Evolutionary conservation across 176 grass and related monocot genomes (phyloP), one percentile per base, ranked within the genome.

Genomic region (Alopecurus myosuroides): DNA sequence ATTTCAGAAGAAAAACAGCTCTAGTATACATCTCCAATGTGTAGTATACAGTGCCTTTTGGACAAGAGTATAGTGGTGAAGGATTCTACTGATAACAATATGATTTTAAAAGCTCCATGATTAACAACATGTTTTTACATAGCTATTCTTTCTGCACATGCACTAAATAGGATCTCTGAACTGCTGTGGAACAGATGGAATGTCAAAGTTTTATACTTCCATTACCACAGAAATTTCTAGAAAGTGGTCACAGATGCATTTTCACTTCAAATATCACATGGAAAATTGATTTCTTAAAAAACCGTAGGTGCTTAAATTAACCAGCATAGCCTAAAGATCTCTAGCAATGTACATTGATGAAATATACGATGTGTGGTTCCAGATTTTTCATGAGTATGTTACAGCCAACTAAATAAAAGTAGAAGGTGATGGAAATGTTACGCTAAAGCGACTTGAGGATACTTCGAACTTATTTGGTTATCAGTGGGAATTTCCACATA

Each of bases 251-350:
- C 51, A 29, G 36, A 58, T 82, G 28, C 25, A 83, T 56, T 60
- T 36, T 34, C 51, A 22, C 67, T 66, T 73, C 18, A 73, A 58
- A 34, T 11, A 57, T 57, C 81, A 31, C 11, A 66, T 49, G 51
- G 37, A 15, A 74, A 60, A 73, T 58, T 74, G 49, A 83, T 29
- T 56, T 39, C 35, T 74, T 74, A 82, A 73, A 50, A 82, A 58
- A 15, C 67, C 81, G 74, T 60, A 34, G n/a, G 67, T 68, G 15
- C 6, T 71, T 49, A 36, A 82, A 56, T 46, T 26, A 57, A 82
- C 18, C 45, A 52, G 28, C 33, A 44, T 29, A 71, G 65, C 57
- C 66, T 57, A 71, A 56, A 57, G 17, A 82, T 52, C 15, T 29
- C 72, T 71, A 82, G 50, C 5, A 57, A 23, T 37, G 15, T 41